Percentiles rank a stretch among this genome's conserved stretches.
phyloP scores from a whole-genome alignment of 306 rosid genomes.

The Crotalaria pallida region DNA sequence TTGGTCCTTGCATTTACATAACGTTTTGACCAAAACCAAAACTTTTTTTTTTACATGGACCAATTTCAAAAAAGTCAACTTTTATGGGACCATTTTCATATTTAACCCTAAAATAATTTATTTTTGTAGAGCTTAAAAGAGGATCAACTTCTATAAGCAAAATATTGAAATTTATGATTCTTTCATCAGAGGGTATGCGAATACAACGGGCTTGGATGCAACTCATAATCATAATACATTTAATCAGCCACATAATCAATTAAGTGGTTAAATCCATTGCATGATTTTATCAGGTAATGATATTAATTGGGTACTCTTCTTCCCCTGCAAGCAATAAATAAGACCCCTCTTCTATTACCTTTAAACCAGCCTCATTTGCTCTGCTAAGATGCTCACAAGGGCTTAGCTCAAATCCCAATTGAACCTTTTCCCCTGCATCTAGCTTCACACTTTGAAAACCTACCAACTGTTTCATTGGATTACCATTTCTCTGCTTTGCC shows the following conservation, averaged over 20 bases:
- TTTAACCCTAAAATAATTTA: too few species aligned
- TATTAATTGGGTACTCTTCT: conserved; percentile 47
- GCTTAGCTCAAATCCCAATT: conserved; percentile 51
- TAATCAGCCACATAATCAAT: neutral
- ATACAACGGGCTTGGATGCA: neutral
- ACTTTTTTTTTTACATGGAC: too few species aligned
- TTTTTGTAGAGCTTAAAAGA: neutral
- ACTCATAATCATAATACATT: neutral
- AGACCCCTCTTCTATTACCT: conserved; percentile 74
- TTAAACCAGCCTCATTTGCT: conserved; percentile 68
- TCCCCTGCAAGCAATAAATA: conserved; percentile 64
- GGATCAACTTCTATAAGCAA: neutral
- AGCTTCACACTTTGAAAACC: conserved; percentile 60
- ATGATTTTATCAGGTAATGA: conserved; percentile 39
- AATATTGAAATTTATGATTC: neutral
- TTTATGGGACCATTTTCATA: too few species aligned
- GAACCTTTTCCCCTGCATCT: conserved; percentile 49
- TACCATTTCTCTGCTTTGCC: conserved; percentile 31
- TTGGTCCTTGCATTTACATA: too few species aligned
- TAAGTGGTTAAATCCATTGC: neutral
- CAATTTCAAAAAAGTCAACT: too few species aligned
- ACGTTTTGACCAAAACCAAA: too few species aligned
- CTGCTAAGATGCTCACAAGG: conserved; percentile 78
- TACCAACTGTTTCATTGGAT: conserved; percentile 61
- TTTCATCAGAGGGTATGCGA: neutral